Evolutionary conservation across 2,329 filamentous ascomycete genomes (phyloP), one percentile per base, ranked within the genome.

Genomic region (Camillea tinctor): DNA sequence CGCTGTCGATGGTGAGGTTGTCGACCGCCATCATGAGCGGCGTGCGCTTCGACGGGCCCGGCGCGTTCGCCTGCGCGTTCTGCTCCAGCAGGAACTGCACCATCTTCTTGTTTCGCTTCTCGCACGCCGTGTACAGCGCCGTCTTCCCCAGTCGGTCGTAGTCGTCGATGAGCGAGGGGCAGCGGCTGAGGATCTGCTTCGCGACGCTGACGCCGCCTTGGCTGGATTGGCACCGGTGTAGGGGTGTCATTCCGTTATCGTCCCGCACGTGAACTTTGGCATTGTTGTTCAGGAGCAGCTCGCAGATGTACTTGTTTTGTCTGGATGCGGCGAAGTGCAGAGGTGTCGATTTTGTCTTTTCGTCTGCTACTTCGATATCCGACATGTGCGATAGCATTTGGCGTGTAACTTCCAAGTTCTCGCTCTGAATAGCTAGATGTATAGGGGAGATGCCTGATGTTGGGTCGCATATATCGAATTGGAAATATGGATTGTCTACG

Each of bases 291-390:
- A 76, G 59, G 1, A 76, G 58, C 6, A 73, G 56, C n/a, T 64
- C 60, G 17, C 69, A 71, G 0, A 71, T 56, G 15, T 69, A 48
- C 23, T 67, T 66, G 19, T 72, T 70, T 9, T 69, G 68, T 19
- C 66, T 73, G 2, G 68, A 65, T n/a, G 73, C 73, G 1, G 73
- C 74, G 7, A 65, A 57, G 44, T 74, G 69, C 19, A 75, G 36
- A 20, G 71, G 66, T 5, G 72, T 72, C 40, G 67, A 69, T 1
- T 62, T 53, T 0, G 60, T 64, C 5, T 53, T 56, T 50, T 69
- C 57, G n/a, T 67, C 63, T 53, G 70, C 68, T 20, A 72, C 55
- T 23, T 68, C 57, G 17, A 8, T 26, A 26, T 26, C 24, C 24
- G 59, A 52, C 22, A 64, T 61, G 21, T 65, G 61, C 5, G 54